These are phyloP conservation scores for Camellia lanceoleosa DNA, from an alignment of 148 eudicot genomes.

Conservation along the genomic window DNA sequence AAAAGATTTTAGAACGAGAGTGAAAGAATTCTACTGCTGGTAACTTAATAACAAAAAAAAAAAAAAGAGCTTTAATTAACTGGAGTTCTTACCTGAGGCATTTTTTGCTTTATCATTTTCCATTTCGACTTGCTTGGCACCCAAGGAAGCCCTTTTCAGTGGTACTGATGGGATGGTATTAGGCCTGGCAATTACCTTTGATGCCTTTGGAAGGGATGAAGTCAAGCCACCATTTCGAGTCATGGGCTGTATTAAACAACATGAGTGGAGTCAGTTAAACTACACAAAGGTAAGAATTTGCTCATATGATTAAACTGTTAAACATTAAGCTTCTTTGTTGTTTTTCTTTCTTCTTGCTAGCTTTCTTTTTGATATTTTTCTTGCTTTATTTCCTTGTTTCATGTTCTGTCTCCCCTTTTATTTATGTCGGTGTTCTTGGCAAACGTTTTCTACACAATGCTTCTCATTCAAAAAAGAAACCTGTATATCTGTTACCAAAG, in stretches of 20 bases:
- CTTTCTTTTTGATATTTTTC: neutral
- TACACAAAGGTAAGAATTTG: neutral
- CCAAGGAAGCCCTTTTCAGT: slow-evolving; percentile 48
- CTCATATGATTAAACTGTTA: neutral
- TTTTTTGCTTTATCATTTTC: slow-evolving; percentile 40
- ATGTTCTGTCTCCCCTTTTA: too few relatives aligned
- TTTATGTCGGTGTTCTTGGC: neutral
- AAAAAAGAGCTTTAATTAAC: neutral
- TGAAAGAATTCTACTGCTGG: neutral
- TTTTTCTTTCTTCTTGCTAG: neutral
- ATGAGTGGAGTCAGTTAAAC: slow-evolving; percentile 20
- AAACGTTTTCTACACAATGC: neutral
- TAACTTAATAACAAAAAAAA: neutral
- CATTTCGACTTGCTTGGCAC: slow-evolving; percentile 41
- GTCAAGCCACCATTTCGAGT: slow-evolving; percentile 35
- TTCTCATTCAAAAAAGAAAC: neutral
- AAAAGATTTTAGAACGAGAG: neutral
- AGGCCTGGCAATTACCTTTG: slow-evolving; percentile 35
- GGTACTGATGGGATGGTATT: slow-evolving; percentile 29
- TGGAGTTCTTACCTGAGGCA: slow-evolving; percentile 30
- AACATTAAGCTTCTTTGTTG: neutral
- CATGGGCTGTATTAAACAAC: slow-evolving; percentile 35
- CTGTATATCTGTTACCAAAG: too few relatives aligned
- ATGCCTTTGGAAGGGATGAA: slow-evolving; percentile 38
- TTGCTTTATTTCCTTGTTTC: neutral